Evolutionary conservation across 1,139 yeast genomes (phyloP).

Genomic region (Lodderomyces parapsilosis): DNA sequence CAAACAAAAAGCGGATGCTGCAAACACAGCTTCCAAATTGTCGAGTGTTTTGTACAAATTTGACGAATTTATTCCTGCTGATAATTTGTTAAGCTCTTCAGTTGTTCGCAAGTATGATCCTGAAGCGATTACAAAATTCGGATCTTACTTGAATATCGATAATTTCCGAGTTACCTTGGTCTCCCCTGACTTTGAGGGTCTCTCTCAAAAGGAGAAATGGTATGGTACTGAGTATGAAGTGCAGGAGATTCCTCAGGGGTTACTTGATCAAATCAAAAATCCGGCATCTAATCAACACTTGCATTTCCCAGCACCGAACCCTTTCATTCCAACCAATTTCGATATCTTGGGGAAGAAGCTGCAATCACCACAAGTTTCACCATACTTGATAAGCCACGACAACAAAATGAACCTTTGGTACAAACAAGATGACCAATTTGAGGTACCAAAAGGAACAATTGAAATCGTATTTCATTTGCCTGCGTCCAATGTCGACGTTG

Average conservation of each 20-base stretch:
- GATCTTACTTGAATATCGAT: slow-evolving; percentile 48
- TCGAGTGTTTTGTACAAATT: slow-evolving; percentile 45
- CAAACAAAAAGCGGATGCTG: slow-evolving; percentile 63
- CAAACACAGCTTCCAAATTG: slow-evolving; percentile 56
- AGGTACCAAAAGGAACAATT: slow-evolving; percentile 82
- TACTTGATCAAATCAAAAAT: slow-evolving; percentile 19
- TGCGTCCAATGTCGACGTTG: slow-evolving; percentile 53
- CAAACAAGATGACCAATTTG: slow-evolving; percentile 86
- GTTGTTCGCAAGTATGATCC: slow-evolving; percentile 62
- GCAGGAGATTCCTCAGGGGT: slow-evolving; percentile 39
- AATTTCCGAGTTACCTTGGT: slow-evolving; percentile 64
- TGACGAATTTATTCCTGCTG: slow-evolving; percentile 56
- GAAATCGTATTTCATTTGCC: slow-evolving; percentile 69
- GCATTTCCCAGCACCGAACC: slow-evolving; percentile 68
- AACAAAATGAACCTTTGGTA: slow-evolving; percentile 64
- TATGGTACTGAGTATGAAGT: slow-evolving; percentile 80
- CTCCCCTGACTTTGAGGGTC: slow-evolving; percentile 45
- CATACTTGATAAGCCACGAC: slow-evolving; percentile 36
- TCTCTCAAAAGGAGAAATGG: slow-evolving; percentile 67
- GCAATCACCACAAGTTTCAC: slow-evolving; percentile 32
- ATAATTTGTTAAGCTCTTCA: slow-evolving; percentile 56
- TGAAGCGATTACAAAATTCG: slow-evolving; percentile 50
- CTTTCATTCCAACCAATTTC: slow-evolving; percentile 79
- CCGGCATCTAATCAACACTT: slow-evolving; percentile 24
- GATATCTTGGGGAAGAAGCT: slow-evolving; percentile 47